Evolutionary conservation across 2,329 filamentous ascomycete species (phyloP).

Genomic region (Colletotrichum sp.): DNA sequence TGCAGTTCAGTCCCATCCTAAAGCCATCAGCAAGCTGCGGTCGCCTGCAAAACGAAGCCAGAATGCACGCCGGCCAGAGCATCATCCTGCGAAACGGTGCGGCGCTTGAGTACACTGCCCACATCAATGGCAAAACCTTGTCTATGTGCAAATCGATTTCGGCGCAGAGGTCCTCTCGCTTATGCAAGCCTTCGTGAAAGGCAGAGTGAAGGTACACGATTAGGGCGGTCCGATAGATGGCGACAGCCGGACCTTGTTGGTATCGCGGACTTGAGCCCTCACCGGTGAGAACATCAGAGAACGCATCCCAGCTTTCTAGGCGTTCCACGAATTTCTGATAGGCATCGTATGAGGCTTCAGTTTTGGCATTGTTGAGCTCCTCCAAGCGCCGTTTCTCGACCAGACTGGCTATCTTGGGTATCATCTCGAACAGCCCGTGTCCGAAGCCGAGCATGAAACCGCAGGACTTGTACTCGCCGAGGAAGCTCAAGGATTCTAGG

Average conservation of each 20-base stretch:
- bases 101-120: neutral
- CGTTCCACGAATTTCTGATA: neutral
- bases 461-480: neutral
- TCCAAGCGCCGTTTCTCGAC: neutral
- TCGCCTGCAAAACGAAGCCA: neutral
- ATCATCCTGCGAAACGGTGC: neutral
- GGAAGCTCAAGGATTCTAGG: neutral
- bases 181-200: neutral
- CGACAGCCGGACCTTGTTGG: neutral
- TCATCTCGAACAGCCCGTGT: neutral
- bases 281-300: neutral
- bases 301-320: neutral
- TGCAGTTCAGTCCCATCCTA: neutral
- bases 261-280: neutral
- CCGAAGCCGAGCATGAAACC: neutral
- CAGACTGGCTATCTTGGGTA: neutral
- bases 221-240: neutral
- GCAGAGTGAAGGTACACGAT: neutral
- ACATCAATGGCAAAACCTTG: neutral
- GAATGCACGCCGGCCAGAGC: neutral
- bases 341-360: fast-evolving
- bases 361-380: neutral
- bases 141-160: neutral
- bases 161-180: neutral
- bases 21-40: neutral